phyloP scores from a whole-genome alignment of 2,329 filamentous ascomycete species.

The Dissoconium aciculare region DNA sequence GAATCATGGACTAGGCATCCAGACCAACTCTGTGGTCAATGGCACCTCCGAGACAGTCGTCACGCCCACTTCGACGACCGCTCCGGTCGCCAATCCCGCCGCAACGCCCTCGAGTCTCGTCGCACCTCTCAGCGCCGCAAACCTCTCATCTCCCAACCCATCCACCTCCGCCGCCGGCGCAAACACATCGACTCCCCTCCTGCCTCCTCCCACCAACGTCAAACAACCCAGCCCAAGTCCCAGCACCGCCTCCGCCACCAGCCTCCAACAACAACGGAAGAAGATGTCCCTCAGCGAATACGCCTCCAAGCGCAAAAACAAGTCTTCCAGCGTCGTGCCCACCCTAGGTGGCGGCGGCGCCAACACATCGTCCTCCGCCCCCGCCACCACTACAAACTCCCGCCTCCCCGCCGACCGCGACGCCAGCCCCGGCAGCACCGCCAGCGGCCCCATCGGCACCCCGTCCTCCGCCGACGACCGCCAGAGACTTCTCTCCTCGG shows the following conservation, averaged over 20 bases:
- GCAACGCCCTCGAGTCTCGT: too few species aligned
- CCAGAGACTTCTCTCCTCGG: too few species aligned
- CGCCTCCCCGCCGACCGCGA: slow-evolving; percentile 19
- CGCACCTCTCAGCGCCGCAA: too few species aligned
- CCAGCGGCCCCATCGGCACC: slow-evolving; percentile 14
- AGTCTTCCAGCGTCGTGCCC: slow-evolving; percentile 17
- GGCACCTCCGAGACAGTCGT: slow-evolving; percentile 12
- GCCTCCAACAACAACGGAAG: slow-evolving; percentile 20
- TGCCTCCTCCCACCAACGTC: too few species aligned
- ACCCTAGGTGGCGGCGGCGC: neutral
- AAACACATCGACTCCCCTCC: too few species aligned
- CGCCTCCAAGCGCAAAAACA: slow-evolving; percentile 29
- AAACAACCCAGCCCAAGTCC: slow-evolving; percentile 29
- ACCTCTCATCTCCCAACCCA: slow-evolving; percentile 27
- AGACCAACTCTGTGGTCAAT: too few species aligned
- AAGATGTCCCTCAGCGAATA: slow-evolving; percentile 39
- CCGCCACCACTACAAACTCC: too few species aligned
- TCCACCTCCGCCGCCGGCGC: too few species aligned
- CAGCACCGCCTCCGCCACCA: neutral
- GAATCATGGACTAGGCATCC: too few species aligned
- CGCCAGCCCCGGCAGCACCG: slow-evolving; percentile 19
- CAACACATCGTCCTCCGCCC: too few species aligned
- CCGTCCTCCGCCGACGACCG: too few species aligned
- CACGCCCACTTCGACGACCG: slow-evolving; percentile 14
- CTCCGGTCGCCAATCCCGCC: slow-evolving; percentile 12